These are phyloP conservation scores for Boletus rubroflammeus DNA, from an alignment of 768 basidiomycete genomes.

Conservation along the genomic window DNA sequence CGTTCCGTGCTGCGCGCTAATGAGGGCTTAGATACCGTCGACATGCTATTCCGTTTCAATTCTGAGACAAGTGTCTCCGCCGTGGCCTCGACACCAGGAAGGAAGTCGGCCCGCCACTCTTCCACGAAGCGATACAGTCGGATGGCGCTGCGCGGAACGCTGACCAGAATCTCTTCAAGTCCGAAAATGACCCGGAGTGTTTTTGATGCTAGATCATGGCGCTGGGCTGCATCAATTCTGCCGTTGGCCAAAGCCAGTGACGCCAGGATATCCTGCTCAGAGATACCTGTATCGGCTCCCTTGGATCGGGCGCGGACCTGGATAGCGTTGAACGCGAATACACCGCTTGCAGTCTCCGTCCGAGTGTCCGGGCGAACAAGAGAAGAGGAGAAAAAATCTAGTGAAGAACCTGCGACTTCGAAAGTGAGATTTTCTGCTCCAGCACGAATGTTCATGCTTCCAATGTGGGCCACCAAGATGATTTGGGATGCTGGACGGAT, in stretches of 20 bases:
- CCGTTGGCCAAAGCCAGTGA: slow-evolving; percentile 49
- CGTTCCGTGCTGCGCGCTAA: slow-evolving; percentile 16
- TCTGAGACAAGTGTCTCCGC: slow-evolving; percentile 64
- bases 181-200: slow-evolving; percentile 43
- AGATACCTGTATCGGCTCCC: slow-evolving; percentile 35
- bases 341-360: slow-evolving; percentile 45
- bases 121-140: slow-evolving; percentile 75
- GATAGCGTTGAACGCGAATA: slow-evolving; percentile 47
- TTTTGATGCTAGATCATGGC: slow-evolving; percentile 42
- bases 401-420: slow-evolving; percentile 46
- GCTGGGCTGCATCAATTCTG: slow-evolving; percentile 43
- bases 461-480: slow-evolving; percentile 42
- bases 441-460: slow-evolving; percentile 51
- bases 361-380: slow-evolving; percentile 11
- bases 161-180: slow-evolving; percentile 46
- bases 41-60: slow-evolving; percentile 42
- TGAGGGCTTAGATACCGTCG: slow-evolving; percentile 31
- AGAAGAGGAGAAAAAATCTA: slow-evolving; percentile 23
- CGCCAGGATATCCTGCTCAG: slow-evolving; percentile 57
- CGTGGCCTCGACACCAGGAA: slow-evolving; percentile 70
- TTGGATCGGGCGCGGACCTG: slow-evolving; percentile 57
- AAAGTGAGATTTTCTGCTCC: slow-evolving; percentile 68
- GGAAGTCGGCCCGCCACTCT: slow-evolving; percentile 78
- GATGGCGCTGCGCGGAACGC: slow-evolving; percentile 78
- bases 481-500: slow-evolving; percentile 17